Percentiles rank a stretch among this genome's conserved stretches.
Evolutionary conservation across 176 grass and related monocot species (phyloP).

Genomic region (Paspalum notatum): DNA sequence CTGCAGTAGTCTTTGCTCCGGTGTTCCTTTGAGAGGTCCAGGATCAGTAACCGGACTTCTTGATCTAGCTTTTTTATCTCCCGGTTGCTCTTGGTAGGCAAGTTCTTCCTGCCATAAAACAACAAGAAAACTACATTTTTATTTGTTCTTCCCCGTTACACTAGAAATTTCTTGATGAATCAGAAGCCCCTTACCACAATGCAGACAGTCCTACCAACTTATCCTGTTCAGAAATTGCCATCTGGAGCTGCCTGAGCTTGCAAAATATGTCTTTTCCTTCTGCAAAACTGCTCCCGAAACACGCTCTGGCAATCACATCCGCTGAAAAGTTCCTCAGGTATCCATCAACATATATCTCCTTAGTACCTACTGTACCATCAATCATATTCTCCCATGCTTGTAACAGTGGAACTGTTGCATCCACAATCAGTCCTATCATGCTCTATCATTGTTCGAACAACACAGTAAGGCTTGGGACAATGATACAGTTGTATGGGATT

Average conservation of each 20-base stretch:
- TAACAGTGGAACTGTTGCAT: slow-evolving; percentile 3
- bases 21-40: slow-evolving; percentile 41
- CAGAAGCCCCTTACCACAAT: slow-evolving; percentile 18
- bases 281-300: not conserved
- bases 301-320: not conserved
- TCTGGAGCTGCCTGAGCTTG: slow-evolving; percentile 35
- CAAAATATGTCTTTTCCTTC: slow-evolving; percentile 28
- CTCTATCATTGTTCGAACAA: slow-evolving; percentile 12
- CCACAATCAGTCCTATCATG: slow-evolving; percentile 15
- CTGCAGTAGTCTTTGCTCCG: not conserved
- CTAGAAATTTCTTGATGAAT: not conserved
- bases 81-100: slow-evolving; percentile 8
- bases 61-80: slow-evolving; percentile 36
- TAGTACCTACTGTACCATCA: not conserved
- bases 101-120: not conserved
- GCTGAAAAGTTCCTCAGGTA: slow-evolving; percentile 6
- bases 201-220: slow-evolving; percentile 8
- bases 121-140: not conserved
- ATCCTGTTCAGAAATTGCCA: slow-evolving; percentile 10
- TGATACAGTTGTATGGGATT: not conserved
- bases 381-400: slow-evolving; percentile 12
- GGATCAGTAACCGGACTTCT: slow-evolving; percentile 46
- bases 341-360: slow-evolving; percentile 4
- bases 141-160: not conserved
- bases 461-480: not conserved